phyloP scores from a whole-genome alignment of 1,284 basidiomycete species.

The Ceratobasidium papillatum region DNA sequence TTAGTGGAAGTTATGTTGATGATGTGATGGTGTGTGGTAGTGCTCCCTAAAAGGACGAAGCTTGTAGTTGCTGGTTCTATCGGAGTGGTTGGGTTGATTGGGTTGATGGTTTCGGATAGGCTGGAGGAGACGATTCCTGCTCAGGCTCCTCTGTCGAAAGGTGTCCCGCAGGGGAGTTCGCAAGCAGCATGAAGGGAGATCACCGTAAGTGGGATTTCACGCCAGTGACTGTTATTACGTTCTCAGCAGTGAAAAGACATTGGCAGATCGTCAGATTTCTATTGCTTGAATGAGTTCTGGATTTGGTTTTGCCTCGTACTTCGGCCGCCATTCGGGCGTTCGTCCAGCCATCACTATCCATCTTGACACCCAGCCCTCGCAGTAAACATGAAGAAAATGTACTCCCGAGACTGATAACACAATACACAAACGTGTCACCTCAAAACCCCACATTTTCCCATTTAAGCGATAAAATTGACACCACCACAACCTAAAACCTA shows the following conservation, averaged over 20 bases:
- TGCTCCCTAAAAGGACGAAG: constrained; percentile 16
- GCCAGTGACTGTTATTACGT: too few species aligned
- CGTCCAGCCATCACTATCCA: neutral
- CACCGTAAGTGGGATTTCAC: neutral
- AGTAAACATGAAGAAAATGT: too few species aligned
- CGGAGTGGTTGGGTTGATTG: constrained; percentile 21
- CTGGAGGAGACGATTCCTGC: constrained; percentile 25
- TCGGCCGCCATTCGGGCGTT: neutral
- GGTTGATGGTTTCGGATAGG: constrained; percentile 20
- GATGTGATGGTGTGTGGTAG: neutral
- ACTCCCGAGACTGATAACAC: too few species aligned
- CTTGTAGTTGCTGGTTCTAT: constrained; percentile 16
- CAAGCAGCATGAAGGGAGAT: neutral
- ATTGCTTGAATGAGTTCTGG: neutral
- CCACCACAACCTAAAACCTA: neutral
- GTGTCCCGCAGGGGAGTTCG: neutral
- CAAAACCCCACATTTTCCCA: neutral
- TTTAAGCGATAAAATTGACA: constrained; percentile 7
- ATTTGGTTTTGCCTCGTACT: neutral
- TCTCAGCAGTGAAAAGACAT: too few species aligned
- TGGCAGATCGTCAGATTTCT: too few species aligned
- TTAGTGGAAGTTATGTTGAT: neutral
- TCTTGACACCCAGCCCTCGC: neutral
- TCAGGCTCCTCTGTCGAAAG: neutral
- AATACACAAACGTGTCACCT: neutral